Base-by-base conservation (phyloP, 495 filamentous ascomycete genomes). In the Hypoxylon lenormandii region DNA sequence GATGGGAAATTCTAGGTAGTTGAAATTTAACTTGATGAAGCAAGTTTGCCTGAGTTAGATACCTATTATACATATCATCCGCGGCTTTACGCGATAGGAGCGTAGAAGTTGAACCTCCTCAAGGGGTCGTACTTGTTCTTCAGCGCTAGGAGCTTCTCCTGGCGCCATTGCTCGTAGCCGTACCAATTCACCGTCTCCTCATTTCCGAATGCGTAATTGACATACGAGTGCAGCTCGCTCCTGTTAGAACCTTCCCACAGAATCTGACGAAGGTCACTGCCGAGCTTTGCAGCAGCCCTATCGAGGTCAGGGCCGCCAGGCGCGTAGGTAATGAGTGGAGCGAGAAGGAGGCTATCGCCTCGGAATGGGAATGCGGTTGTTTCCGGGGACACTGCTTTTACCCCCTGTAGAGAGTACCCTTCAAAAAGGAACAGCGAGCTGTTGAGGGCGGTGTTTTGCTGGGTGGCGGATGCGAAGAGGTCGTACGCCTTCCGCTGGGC, bases 201-300 rank as follows among this genome's bases (percentile, higher is more conserved):
- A 28, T 82, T 73, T 2, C 87, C 86, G 51, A 80, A 79, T 0
- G 87, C 87, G 74, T 90, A 89, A 69, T 89, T 90, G 45, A 89
- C 82, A 59, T 89, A 89, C 0, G 82, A 72, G 28, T 80, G 74
- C 53, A 84, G 48, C 28, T 83, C 65, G 3, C 62, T 30, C 10
- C 63, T 42, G 0, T 79, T 81, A 60, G 68, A 81, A 3, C 69
- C 82, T 5, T 80, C 46, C 23, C 70, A 67, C 2, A 87, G 72
- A 8, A 84, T 78, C 6, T 80, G 36, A 4, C 82, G 78, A 11
- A 86, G 67, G 65, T 72, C 73, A 42, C 74, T 74, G 0, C 82
- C 83, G 16, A 83, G n/a, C 18, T 73, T 49, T 7, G 60, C 52
- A 2, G 79, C 83, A 26, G 74, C 37, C 13, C 46, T 22, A 40